Evolutionary conservation across 1,139 yeast species (phyloP), one percentile per base, ranked within the genome.

Genomic region (Candida smagusa): DNA sequence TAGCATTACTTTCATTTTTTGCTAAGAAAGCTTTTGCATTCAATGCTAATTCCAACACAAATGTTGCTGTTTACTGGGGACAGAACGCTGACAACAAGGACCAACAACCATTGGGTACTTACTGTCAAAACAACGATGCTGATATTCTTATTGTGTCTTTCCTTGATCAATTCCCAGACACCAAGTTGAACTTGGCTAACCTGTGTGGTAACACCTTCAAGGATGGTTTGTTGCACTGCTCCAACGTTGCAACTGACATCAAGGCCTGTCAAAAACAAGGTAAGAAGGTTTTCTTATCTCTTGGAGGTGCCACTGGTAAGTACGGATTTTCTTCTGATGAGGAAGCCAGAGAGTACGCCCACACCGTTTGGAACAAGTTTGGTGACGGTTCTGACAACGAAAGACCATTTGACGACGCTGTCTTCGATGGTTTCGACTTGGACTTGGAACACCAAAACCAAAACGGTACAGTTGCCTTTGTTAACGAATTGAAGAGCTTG

Each of bases 341-440:
- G 3, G 44, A 49, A 9, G 58, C 48, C 9, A 31, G 21, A 6
- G 33, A 30, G 2, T 50, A 47, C 34, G 56, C 58, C 4, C 28
- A 33, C 12, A 39, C 43, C 9, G 35, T 53, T 38, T 50, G 53
- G 51, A 36, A 50, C 41, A 46, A 43, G 33, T 53, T 53, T 27
- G 58, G 58, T 24, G 46, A 43, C 6, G 54, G 52, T n/a, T 5
- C 31, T 7, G 13, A 30, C 13, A 3, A 22, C 7, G 43, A 47
- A 16, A 41, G 58, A 33, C 58, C 58, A 6, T 53, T 53, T 30
- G 55, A 44, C 22, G 44, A 40, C 29, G 56, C 54, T 8, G 36
- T 51, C 7, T 51, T 53, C 11, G 55, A 52, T 32, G 58, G 58
- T n/a, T 53, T 48, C 36, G 55, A 53, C 37, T 44, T 52, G 23